Base-by-base conservation (phyloP, 805 yeast species). In the Candida tammaniensis region DNA sequence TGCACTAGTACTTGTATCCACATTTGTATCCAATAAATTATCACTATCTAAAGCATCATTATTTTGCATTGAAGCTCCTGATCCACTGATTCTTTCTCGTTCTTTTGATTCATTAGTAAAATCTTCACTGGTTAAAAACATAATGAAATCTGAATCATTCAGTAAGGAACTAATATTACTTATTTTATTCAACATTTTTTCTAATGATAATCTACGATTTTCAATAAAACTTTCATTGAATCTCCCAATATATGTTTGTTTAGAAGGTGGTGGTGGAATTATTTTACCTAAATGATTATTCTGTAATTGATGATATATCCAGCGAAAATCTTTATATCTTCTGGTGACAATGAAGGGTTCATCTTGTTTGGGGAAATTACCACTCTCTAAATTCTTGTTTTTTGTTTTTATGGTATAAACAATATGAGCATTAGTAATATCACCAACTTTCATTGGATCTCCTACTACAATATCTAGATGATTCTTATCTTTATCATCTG, bases 371-470 rank as follows among this genome's bases (percentile, higher is more conserved):
- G 29, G 58, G 48, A 26, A 52, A 38, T 35, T 50, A 38, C 42
- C 46, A 10, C 65, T 42, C 4, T 62, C 47, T 1, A 59, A 57
- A 9, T 74, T 71, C 31, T 69, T 65, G 7, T 86, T 72, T 31
- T 59, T 71, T 11, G 94, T 78, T 21, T 73, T 74, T 15, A 93
- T 86, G 2, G 83, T 75, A 57, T 91, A 93, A 5, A 85, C 95
- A 2, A 91, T 85, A 55, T 93, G 96, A 1, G 95, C 84, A 26
- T 81, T 76, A 0, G 98, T 80, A 28, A 89, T 61, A 44, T 93
- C 98, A 3, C 96, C 96, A 4, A 93, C 89, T 54, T 86, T 87
- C 46, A 80, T 72, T 0, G 98, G 98, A 55, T 89, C 96, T 2
- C 91, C 91, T 9, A 89, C 95, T 1, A 78, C 59, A 23, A 89